Evolutionary conservation across 441 rosid species (phyloP).

Genomic region (Euphorbia schlechtendalii): DNA sequence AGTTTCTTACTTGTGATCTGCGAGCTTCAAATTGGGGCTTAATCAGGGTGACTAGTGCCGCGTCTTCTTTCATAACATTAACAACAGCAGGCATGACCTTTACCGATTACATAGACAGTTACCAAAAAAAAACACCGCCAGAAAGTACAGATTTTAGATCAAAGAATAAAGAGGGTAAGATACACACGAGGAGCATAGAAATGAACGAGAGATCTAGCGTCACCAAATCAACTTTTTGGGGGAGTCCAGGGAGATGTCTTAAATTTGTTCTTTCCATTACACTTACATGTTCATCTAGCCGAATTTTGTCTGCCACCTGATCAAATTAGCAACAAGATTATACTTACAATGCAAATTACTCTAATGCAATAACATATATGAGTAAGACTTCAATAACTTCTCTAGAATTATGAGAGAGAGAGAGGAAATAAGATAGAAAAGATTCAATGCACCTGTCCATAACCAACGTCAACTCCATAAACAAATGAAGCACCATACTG

Average conservation of each 20-base stretch:
- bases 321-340: too few species aligned
- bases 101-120: constrained; percentile 4
- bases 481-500: constrained; percentile 86
- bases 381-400: neutral
- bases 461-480: constrained; percentile 96
- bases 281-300: constrained; percentile 62
- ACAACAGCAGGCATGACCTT: constrained; percentile 95
- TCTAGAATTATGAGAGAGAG: neutral
- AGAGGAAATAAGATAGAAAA: neutral
- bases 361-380: neutral
- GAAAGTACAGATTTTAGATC: neutral
- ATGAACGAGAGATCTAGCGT: constrained; percentile 95
- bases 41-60: constrained; percentile 62
- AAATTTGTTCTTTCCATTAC: constrained; percentile 78
- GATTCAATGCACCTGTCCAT: constrained; percentile 66
- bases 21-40: constrained; percentile 98
- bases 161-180: neutral
- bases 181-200: constrained; percentile 70
- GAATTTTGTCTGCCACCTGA: constrained; percentile 90
- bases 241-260: constrained; percentile 73
- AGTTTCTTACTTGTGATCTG: constrained; percentile 65
- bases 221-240: constrained; percentile 87
- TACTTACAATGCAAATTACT: constrained; percentile 2
- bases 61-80: constrained; percentile 76
- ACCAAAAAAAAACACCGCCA: neutral